phyloP scores from a whole-genome alignment of 805 yeast genomes.

The Saccharomycopsis oosterbeekiorum region DNA sequence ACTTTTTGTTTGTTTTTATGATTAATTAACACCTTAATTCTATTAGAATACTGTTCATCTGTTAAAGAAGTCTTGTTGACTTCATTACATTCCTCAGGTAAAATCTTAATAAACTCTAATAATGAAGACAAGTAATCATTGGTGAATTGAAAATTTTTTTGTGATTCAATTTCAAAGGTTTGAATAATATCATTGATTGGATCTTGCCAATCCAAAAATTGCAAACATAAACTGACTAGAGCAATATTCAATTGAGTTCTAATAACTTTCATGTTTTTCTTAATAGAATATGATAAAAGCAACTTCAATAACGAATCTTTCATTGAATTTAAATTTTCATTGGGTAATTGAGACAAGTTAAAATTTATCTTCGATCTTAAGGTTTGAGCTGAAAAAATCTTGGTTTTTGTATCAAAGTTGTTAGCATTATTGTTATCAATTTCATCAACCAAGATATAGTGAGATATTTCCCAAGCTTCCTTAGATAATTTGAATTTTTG shows the following conservation, averaged over 20 bases:
- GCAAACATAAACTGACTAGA: slow-evolving; percentile 73
- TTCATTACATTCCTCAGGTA: slow-evolving; percentile 86
- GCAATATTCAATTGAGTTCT: slow-evolving; percentile 77
- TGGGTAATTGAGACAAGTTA: slow-evolving; percentile 72
- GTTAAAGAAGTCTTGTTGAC: slow-evolving; percentile 68
- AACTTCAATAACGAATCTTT: slow-evolving; percentile 58
- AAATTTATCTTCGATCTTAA: slow-evolving; percentile 73
- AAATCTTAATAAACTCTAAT: slow-evolving; percentile 70
- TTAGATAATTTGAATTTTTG: slow-evolving; percentile 76
- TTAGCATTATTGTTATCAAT: slow-evolving; percentile 17
- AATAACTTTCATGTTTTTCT: slow-evolving; percentile 41
- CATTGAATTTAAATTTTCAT: slow-evolving; percentile 44
- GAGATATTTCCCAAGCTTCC: slow-evolving; percentile 71
- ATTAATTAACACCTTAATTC: slow-evolving; percentile 55
- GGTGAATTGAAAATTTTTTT: slow-evolving; percentile 4
- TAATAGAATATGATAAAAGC: slow-evolving; percentile 38
- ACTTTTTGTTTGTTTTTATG: slow-evolving; percentile 56
- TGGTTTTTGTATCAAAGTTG: slow-evolving; percentile 40
- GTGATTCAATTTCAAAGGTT: slow-evolving; percentile 24
- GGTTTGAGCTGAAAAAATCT: slow-evolving; percentile 87
- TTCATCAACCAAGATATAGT: slow-evolving; percentile 36
- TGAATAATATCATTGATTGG: slow-evolving; percentile 61
- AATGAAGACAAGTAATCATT: slow-evolving; percentile 29
- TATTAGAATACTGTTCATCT: slow-evolving; percentile 63
- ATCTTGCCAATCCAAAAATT: slow-evolving; percentile 59